These are phyloP conservation scores for Agastache rugosa DNA, from an alignment of 257 asterid species.

Conservation along the genomic window DNA sequence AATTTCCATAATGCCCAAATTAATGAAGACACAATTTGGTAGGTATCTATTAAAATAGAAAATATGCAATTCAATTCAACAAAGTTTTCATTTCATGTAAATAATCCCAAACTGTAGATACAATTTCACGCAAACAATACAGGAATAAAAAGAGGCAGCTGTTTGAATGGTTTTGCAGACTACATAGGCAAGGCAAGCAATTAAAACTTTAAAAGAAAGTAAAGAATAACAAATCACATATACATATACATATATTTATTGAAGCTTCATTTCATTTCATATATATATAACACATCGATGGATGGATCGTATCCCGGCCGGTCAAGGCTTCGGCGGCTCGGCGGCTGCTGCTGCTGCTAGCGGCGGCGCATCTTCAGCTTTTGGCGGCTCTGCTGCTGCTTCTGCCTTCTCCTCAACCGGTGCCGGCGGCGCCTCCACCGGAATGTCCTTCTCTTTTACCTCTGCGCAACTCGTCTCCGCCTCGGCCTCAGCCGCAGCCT, in stretches of 20 bases:
- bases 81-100: slow-evolving; percentile 25
- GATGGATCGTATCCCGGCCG: not conserved
- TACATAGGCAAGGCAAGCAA: not conserved
- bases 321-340: slow-evolving; percentile 57
- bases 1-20: not conserved
- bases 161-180: slow-evolving; percentile 19
- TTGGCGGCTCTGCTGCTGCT: slow-evolving; percentile 34
- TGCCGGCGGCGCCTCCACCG: too few species aligned
- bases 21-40: not conserved
- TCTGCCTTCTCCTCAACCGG: slow-evolving; percentile 44
- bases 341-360: slow-evolving; percentile 40
- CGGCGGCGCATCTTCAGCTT: slow-evolving; percentile 52
- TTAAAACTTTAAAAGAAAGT: slow-evolving; percentile 21
- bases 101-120: slow-evolving; percentile 39
- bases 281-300: slow-evolving; percentile 16
- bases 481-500: slow-evolving; percentile 36
- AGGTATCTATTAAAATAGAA: not conserved
- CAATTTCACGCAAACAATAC: slow-evolving; percentile 41
- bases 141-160: not conserved
- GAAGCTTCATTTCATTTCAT: not conserved
- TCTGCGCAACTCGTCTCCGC: slow-evolving; percentile 33
- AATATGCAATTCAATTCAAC: not conserved
- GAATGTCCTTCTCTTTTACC: slow-evolving; percentile 64
- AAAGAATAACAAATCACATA: slow-evolving; percentile 47
- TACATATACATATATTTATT: slow-evolving; percentile 29